Evolutionary conservation across 108 stramenopile genomes (phyloP).

Genomic region (Thalassiosira profunda): DNA sequence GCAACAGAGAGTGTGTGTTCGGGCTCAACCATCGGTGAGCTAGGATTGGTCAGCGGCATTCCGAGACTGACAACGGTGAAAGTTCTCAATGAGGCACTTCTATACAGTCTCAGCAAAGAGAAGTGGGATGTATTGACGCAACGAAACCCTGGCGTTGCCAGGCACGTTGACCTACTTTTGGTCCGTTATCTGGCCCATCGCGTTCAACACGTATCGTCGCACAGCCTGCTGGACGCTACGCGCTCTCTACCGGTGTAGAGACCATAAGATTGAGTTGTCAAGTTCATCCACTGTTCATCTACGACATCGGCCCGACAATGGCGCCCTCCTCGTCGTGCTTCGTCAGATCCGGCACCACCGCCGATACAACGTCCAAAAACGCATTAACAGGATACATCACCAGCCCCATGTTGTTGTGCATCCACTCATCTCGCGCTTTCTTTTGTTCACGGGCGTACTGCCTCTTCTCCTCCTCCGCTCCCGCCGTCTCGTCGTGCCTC

Average conservation of each 20-base stretch:
- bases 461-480: background rate
- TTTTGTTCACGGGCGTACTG: background rate
- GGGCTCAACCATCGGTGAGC: conserved; percentile 66
- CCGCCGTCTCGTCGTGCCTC: background rate
- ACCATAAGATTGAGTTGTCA: no score
- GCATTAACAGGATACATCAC: conserved; percentile 13
- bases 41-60: conserved; percentile 63
- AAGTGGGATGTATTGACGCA: conserved; percentile 45
- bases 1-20: conserved; percentile 45
- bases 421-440: conserved; percentile 16
- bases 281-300: no score
- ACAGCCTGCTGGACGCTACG: conserved; percentile 70
- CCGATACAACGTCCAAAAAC: conserved; percentile 1
- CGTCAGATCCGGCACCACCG: conserved; percentile 12
- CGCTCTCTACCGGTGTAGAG: conserved; percentile 59
- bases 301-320: conserved; percentile 17
- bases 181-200: conserved; percentile 67
- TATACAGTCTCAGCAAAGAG: conserved; percentile 60
- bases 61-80: conserved; percentile 59
- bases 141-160: conserved; percentile 52
- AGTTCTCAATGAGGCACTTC: conserved; percentile 56
- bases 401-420: conserved; percentile 7
- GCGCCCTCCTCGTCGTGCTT: background rate
- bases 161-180: conserved; percentile 65
- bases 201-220: conserved; percentile 73